Evolutionary conservation across 2,329 filamentous ascomycete genomes (phyloP), one percentile per base, ranked within the genome.

Genomic region (Pleomassaria siparia): DNA sequence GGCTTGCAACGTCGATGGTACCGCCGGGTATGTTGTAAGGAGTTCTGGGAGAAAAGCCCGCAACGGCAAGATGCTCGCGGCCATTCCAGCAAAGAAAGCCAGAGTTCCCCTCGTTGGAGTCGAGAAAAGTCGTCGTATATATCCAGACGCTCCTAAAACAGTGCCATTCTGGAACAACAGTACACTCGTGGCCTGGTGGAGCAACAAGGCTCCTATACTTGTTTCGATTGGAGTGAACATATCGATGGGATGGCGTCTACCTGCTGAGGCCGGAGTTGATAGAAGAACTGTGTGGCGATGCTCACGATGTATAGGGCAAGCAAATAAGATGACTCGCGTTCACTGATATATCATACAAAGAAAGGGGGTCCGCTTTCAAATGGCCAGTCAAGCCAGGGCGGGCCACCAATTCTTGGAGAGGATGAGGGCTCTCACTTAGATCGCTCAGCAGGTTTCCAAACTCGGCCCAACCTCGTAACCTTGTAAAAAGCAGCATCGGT

Each of bases 181-280:
- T 16, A 73, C 71, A 16, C 75, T 75, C 1, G 77, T 77, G 36
- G 75, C 72, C 56, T 79, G 75, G 47, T 76, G 76, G 40, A 81
- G 69, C 44, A 81, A 62, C 11, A 80, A 42, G 2, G 78, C 77
- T 15, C 78, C 78, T 10, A 80, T 58, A 5, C 74, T 72, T 12
- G 78, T 79, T 53, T 80, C 73, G 21, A 80, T 44, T 0, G 78
- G 77, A 1, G 78, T 80, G 54, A 81, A 80, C 78, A 81, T 80
- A 1, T 8, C 51, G 22, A 12, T 24, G 21, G 6, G n/a, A 29
- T 18, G n/a, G 6, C 12, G 12, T 35, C 20, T 12, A 35, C 32
- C 18, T 35, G 32, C 7, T 35, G 16, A 20, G 6, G 32, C 32
- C 12, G n/a, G 32, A n/a, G n/a, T n/a, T 35, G 7, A 35, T 4